Base-by-base conservation (phyloP, 2,329 filamentous ascomycete species). In the Xylariales sp. region DNA sequence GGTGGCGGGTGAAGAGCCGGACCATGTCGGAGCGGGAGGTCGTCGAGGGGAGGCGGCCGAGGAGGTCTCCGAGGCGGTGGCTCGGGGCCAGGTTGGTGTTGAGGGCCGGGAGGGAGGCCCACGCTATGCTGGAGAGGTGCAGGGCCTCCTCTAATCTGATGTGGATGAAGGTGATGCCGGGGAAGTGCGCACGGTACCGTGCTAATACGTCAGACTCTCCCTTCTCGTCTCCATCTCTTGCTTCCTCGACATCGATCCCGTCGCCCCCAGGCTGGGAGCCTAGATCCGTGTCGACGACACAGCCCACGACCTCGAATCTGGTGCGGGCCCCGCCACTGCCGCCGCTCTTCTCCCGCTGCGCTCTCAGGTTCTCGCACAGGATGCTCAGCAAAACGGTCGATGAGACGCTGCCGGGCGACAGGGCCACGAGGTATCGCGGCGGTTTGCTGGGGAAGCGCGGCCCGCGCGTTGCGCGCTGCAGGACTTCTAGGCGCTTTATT, bases 331-430 rank as follows among this genome's bases (percentile, higher is more conserved):
- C 40, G 35, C 32, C 49, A 14, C 24, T 77, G 39, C 36, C 46
- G 38, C 22, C 40, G 35, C 32, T 49, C 19, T 25, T 77, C 51
- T 80, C 69, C 29, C 75, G 71, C 58, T 91, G 84, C 40, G 73
- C 75, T 49, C 76, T 70, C 33, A 86, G 70, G 55, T 88, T 86
- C 46, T 74, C 68, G 60, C 87, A 77, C 40, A 97, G 69, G 16
- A 95, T 73, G 53, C 91, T 78, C 21, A 95, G 70, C 31, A 98
- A 70, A 11, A 81, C 78, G 11, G 85, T 74, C 0, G 91, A 97
- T 1, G 86, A 93, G 2, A 85, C 70, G 1, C 93, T 91, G 54
- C 88, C 83, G 4, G 38, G 38, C 0, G 90, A 95, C 2, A 96
- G 68, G 5, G 89, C 88, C 15, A 95, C 68, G 14, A 95, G 68